Base-by-base conservation (phyloP, 768 basidiomycete genomes). In the Panellus pusillus region DNA sequence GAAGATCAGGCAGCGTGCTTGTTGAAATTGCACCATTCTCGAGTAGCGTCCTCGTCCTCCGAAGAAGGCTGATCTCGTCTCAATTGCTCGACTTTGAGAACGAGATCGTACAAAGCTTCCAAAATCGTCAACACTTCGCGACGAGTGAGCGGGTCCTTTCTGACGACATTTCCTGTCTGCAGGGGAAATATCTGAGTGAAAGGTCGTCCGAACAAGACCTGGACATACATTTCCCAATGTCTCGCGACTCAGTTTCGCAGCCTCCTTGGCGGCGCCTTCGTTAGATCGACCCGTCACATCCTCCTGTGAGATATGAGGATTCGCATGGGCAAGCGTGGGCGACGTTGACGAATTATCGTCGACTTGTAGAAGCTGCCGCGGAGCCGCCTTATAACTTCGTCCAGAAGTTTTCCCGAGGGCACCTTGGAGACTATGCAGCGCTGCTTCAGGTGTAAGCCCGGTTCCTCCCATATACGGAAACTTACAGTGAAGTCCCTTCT, bases 331-430 rank as follows among this genome's bases (percentile, higher is more conserved):
- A 57, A 78, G 45, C 39, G 77, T 73, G 9, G 78, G 78, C 9
- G 78, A 78, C n/a, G 70, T 63, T 37, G 76, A 59, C 55, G 74
- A 71, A 32, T 71, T 66, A 44, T 83, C 65, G 54, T 91, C 89
- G 9, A 98, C 93, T 68, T 98, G 93, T 4, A 99, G 79, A 20
- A 98, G 83, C 56, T 97, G 96, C 38, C 96, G 83, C 13, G 97
- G 97, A n/a, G 95, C 95, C 28, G 94, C 93, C 63, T 93, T 94
- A 66, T 94, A 91, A 55, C 93, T 95, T 51, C 96, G 79, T 20
- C 93, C 89, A 32, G 94, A 92, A 1, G 95, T 96, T 70, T 88
- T 94, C 8, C 97, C 97, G 4, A 99, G 80, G 8, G 94, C 97
- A 50, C 96, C 95, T 74, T 97, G 86, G 13, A 96, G 78, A 67